A percentile compares a stretch with the other conserved stretches of the same genome.
phyloP scores from a whole-genome alignment of 2,329 filamentous ascomycete species.

The Macroventuria anomochaeta region DNA sequence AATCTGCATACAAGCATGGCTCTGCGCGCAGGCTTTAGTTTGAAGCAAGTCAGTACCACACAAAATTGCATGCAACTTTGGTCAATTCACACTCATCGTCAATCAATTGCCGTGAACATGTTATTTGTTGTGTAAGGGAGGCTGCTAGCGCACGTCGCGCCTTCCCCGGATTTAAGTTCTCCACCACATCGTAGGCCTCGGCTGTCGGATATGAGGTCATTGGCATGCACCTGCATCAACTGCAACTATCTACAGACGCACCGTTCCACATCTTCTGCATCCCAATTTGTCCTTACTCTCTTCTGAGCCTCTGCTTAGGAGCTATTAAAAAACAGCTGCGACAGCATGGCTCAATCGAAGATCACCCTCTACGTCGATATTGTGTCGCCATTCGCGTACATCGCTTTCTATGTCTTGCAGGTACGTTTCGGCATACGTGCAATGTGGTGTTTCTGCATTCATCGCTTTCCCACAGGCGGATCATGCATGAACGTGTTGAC shows the following conservation, averaged over 20 bases:
- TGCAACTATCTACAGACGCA: no score
- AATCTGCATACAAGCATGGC: background rate
- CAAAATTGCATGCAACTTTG: background rate
- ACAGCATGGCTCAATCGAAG: conserved; percentile 55
- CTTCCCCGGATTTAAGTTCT: conserved; percentile 7
- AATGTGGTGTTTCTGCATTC: no score
- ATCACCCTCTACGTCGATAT: conserved; percentile 66
- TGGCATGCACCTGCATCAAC: background rate
- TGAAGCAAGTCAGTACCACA: background rate
- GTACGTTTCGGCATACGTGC: no score
- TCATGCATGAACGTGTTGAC: background rate
- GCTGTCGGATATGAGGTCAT: conserved; percentile 12
- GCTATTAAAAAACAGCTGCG: background rate
- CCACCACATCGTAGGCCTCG: conserved; percentile 3
- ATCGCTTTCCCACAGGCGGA: background rate
- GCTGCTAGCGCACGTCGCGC: background rate
- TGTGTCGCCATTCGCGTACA: conserved; percentile 66
- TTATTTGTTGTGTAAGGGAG: background rate
- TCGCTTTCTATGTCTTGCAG: conserved; percentile 63
- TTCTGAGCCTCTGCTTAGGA: background rate
- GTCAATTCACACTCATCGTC: background rate
- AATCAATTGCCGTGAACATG: background rate
- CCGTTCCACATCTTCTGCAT: background rate
- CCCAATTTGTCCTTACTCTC: no score
- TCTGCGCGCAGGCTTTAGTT: background rate